Base-by-base conservation (phyloP, 2,329 filamentous ascomycete species). In the Nemania diffusa region DNA sequence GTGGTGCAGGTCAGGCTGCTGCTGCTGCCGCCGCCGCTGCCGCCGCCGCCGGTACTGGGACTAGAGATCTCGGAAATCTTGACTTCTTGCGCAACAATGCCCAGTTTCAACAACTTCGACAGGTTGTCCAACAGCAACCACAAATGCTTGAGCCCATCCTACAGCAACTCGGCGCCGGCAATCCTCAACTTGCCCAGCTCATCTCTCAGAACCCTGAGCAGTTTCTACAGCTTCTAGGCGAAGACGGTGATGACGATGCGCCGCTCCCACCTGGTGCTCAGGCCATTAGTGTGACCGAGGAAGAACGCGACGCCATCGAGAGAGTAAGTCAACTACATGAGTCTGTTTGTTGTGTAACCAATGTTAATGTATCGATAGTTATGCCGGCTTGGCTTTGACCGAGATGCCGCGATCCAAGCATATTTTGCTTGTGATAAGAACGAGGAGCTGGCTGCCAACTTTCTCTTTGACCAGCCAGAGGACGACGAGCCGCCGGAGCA, bases 351-450 rank as follows among this genome's bases (percentile, higher is more conserved):
- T 59, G 26, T n/a, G 37, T 56, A 65, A 57, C 46, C 48, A 48
- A 64, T 32, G 32, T 46, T 71, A 50, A 72, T 57, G 56, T 53
- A 53, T 37, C 59, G 72, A 8, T 58, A 97, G 92, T 85, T 99
- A 77, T 97, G 93, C 82, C 91, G 92, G 71, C 90, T 99, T 51
- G 96, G 96, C 40, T 99, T 99, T 79, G 90, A 95, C 75, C 90
- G 94, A 67, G 94, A 98, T 74, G 89, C 94, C 74, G 96, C 96
- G 58, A 97, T 98, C 73, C 95, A 99, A 82, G 96, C 96, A 27
- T 99, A 98, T 83, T 99, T 99, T 79, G 96, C 96, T 37, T 99
- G 96, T 81, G 96, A 99, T 82, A 99, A 98, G 88, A 98, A 99
- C 80, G 96, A 99, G 82, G 96, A 99, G 81, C 86, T 99, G 58